Percentiles rank a stretch among this genome's conserved stretches.
phyloP scores from a whole-genome alignment of 208 protist genomes.

The Strigomonas galati region DNA sequence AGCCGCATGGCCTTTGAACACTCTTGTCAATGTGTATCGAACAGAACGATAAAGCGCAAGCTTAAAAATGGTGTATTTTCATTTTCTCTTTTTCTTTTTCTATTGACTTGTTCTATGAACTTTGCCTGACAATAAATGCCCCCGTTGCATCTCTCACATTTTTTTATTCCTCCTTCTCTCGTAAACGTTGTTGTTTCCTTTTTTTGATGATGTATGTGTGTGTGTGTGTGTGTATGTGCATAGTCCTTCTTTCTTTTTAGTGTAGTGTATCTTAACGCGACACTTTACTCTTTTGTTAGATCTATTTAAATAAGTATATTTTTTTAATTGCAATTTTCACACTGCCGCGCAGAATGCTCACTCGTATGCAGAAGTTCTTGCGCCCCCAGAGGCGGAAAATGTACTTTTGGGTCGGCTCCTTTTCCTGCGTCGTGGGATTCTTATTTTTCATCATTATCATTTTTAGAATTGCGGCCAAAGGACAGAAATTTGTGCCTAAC shows the following conservation, averaged over 20 bases:
- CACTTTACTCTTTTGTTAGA: not conserved
- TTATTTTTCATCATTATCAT: slow-evolving; percentile 69
- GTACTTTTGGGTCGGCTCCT: slow-evolving; percentile 87
- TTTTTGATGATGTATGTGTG: not conserved
- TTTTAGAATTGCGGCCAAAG: slow-evolving; percentile 34
- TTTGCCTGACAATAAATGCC: too few species aligned
- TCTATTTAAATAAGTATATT: too few species aligned
- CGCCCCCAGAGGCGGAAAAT: slow-evolving; percentile 56
- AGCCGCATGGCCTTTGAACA: too few species aligned
- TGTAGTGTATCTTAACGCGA: not conserved
- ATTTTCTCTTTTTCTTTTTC: not conserved
- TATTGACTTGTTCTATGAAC: too few species aligned
- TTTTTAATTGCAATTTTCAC: not conserved
- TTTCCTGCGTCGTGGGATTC: slow-evolving; percentile 68
- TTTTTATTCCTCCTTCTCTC: too few species aligned
- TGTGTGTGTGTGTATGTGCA: not conserved
- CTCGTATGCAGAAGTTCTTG: slow-evolving; percentile 7
- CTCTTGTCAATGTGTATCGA: too few species aligned
- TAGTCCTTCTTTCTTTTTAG: not conserved
- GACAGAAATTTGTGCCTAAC: slow-evolving; percentile 56
- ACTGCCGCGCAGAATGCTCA: not conserved
- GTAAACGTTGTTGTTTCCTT: too few species aligned
- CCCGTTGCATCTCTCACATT: too few species aligned
- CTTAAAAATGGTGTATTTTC: not conserved
- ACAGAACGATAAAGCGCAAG: too few species aligned